phyloP scores from a whole-genome alignment of 202 grass and related monocot species.

The Dendrocalamus latiflorus region DNA sequence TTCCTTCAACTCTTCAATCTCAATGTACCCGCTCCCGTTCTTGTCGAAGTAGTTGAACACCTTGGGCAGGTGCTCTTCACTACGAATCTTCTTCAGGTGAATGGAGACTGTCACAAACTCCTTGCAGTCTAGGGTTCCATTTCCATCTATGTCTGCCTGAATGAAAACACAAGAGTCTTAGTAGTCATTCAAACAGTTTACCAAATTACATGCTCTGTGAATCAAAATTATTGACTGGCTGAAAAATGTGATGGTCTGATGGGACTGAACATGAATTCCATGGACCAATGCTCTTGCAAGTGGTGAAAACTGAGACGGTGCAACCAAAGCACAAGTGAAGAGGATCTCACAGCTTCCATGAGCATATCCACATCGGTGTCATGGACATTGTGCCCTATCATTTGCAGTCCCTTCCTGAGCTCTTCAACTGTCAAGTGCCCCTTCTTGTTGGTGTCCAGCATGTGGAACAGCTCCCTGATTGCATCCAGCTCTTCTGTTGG shows the following conservation, averaged over 20 bases:
- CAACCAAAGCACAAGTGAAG: neutral
- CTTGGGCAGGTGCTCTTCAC: constrained; percentile 63
- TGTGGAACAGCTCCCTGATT: constrained; percentile 59
- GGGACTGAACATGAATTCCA: neutral
- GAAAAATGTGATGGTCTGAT: neutral
- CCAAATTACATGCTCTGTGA: neutral
- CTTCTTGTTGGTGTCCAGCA: constrained; percentile 68
- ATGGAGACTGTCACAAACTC: constrained; percentile 73
- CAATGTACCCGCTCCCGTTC: constrained; percentile 62
- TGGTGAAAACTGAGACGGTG: neutral
- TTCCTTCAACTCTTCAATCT: constrained; percentile 66
- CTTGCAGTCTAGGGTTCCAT: constrained; percentile 59
- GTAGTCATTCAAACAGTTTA: neutral
- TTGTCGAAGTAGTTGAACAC: constrained; percentile 73
- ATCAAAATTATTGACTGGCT: neutral
- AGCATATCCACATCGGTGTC: constrained; percentile 62
- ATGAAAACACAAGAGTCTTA: neutral
- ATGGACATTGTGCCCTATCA: constrained; percentile 50
- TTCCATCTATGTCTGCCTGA: constrained; percentile 69
- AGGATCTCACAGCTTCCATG: constrained; percentile 62
- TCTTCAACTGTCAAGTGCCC: constrained; percentile 62
- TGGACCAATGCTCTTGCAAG: neutral
- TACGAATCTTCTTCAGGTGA: constrained; percentile 61
- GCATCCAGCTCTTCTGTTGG: constrained; percentile 49
- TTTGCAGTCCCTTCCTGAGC: constrained; percentile 47